phyloP scores from a whole-genome alignment of 805 yeast species.

The Ascoidea rubescens region DNA sequence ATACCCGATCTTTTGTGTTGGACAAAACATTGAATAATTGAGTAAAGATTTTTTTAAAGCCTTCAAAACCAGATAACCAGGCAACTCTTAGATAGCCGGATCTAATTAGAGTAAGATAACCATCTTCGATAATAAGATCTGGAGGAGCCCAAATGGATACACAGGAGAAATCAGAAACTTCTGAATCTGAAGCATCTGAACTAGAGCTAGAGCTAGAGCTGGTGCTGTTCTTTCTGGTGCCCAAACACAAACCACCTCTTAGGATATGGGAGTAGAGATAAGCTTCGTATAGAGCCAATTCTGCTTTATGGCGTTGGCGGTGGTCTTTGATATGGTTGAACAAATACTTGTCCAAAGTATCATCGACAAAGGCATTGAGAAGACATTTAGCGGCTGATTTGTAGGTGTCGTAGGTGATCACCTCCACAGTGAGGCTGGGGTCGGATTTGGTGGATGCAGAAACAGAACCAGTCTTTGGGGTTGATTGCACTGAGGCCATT shows the following conservation, averaged over 20 bases:
- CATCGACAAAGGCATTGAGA: background rate
- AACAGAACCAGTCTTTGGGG: too few relatives aligned
- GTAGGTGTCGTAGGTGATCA: background rate
- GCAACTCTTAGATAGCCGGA: slow-evolving; percentile 40
- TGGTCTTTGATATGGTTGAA: background rate
- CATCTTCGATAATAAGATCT: slow-evolving; percentile 27
- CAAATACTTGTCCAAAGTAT: background rate
- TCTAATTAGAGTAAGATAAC: slow-evolving; percentile 31
- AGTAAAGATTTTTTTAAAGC: slow-evolving; percentile 33
- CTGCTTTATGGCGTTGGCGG: slow-evolving; percentile 12
- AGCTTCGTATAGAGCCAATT: slow-evolving; percentile 31
- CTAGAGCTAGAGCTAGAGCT: too few relatives aligned
- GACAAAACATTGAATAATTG: slow-evolving; percentile 38
- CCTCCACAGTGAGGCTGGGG: too few relatives aligned
- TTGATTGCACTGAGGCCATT: too few relatives aligned
- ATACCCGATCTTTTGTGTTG: slow-evolving; percentile 29
- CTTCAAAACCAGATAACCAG: slow-evolving; percentile 31
- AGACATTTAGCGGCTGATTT: background rate
- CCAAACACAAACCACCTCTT: slow-evolving; percentile 36
- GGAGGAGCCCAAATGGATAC: slow-evolving; percentile 43
- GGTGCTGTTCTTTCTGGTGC: slow-evolving; percentile 24
- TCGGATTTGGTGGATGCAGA: too few relatives aligned
- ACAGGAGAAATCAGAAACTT: slow-evolving; percentile 37
- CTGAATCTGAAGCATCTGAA: too few relatives aligned
- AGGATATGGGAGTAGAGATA: slow-evolving; percentile 35